These are phyloP conservation scores for Macrophomina pseudophaseolina DNA, from an alignment of 2,329 filamentous ascomycete genomes.

Conservation along the genomic window DNA sequence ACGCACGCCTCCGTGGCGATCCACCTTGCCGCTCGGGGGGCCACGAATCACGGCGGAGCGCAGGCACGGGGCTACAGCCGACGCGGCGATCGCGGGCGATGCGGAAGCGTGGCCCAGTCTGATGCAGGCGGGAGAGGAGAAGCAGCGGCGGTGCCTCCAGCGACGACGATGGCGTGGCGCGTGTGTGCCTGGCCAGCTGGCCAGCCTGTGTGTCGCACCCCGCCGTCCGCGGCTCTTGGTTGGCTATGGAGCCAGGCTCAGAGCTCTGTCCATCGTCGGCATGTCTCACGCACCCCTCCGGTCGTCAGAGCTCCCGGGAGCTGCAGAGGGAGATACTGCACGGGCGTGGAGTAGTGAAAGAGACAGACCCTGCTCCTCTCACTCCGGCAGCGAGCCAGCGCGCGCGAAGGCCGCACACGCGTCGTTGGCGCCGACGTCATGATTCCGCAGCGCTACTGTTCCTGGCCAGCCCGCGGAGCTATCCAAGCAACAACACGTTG, in stretches of 20 bases:
- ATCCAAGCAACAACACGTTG: neutral
- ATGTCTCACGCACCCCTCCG: neutral
- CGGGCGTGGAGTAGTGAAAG: neutral
- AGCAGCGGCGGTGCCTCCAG: neutral
- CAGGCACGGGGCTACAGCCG: neutral
- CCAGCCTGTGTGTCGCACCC: neutral
- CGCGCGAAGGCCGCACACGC: neutral
- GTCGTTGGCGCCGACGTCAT: conserved; percentile 4
- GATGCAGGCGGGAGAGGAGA: neutral
- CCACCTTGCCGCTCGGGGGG: neutral
- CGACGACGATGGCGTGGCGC: neutral
- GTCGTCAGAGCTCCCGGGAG: conserved; percentile 1
- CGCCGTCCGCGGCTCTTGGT: neutral
- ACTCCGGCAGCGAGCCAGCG: too few species aligned
- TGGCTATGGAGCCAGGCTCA: neutral
- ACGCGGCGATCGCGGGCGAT: neutral
- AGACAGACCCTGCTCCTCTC: neutral
- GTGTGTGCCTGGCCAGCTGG: neutral
- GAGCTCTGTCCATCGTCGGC: neutral
- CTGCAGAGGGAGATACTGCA: neutral
- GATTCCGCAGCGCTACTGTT: neutral
- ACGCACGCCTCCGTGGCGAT: conserved; percentile 5
- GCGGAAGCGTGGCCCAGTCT: neutral
- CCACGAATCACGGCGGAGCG: neutral
- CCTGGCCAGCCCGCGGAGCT: neutral